Base-by-base conservation (phyloP, 1,139 yeast genomes). In the Scheffersomyces cryptocercus region DNA sequence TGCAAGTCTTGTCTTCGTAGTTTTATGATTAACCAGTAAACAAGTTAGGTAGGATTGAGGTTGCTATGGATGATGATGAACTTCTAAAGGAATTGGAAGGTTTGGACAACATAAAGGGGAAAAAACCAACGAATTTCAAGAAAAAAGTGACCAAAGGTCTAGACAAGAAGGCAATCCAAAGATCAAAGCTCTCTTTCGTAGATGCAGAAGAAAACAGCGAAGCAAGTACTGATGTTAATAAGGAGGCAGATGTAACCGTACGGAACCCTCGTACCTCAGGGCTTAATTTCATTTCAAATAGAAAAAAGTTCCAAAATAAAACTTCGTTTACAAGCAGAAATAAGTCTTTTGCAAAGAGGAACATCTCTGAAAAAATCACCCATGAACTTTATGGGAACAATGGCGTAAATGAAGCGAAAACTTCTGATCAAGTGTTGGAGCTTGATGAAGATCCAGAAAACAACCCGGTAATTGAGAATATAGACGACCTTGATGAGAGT, bases 391-490 rank as follows among this genome's bases (percentile, higher is more conserved):
- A 20, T 20, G 26, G 26, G 8, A 20, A 3, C 20, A 16, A 2
- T 20, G 8, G 7, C 8, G 8, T 20, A 20, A 20, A 20, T 8
- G 26, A 20, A 9, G 26, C 7, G 7, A 8, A 8, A 6, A 6
- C 5, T 9, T 20, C 26, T 31, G 35, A 31, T 14, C 14, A 12
- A 12, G 35, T 37, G 14, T 31, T 47, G 9, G 51, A 42, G 11
- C 35, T 44, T 2, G 58, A 53, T 24, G 48, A 49, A 3, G 58
- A 58, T 32, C 58, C 58, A 0, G 64, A 59, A 28, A 47, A 55
- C 36, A 46, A 44, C 31, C 64, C 65, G 0, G 51, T 54, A 2
- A 51, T 61, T 13, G 64, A 52, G 16, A 56, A 61, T 37, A 34
- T 53, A 3, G 50, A 54, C 13, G 55, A 47, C 6, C 39, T 56